Conservation (phyloP, 2,329 filamentous ascomycete genomes). For the Microsporum ferrugineum region DNA sequence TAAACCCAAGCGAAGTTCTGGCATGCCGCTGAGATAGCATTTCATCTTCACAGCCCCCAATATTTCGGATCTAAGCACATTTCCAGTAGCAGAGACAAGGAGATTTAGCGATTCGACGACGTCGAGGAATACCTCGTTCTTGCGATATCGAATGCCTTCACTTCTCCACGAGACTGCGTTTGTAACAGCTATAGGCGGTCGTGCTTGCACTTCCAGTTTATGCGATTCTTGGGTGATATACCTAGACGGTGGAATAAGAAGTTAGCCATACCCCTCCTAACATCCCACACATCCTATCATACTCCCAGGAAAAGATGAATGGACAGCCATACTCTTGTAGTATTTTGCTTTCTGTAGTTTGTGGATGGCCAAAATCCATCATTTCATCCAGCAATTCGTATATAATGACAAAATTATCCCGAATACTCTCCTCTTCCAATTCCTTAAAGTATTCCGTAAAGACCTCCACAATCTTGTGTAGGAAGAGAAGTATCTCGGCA, state of each 20-base stretch:
- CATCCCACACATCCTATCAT: background rate
- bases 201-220: constrained; percentile 91
- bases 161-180: constrained; percentile 97
- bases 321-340: constrained; percentile 58
- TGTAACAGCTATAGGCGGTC: constrained; percentile 92
- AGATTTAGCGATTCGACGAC: constrained; percentile 95
- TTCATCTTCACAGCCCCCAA: constrained; percentile 99
- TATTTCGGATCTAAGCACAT: constrained; percentile 91
- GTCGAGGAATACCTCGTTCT: constrained; percentile 98
- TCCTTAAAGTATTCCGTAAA: constrained; percentile 99
- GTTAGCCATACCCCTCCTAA: background rate
- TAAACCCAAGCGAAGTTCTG: constrained; percentile 79
- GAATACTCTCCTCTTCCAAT: constrained; percentile 93
- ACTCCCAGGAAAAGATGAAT: background rate
- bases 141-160: constrained; percentile 94
- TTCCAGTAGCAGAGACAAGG: constrained; percentile 85
- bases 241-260: constrained; percentile 23
- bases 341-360: constrained; percentile 97
- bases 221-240: constrained; percentile 99
- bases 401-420: constrained; percentile 98
- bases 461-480: constrained; percentile 96
- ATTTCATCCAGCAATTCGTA: constrained; percentile 98
- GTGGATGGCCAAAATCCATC: constrained; percentile 99
- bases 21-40: constrained; percentile 97
- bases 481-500: constrained; percentile 92